Evolutionary conservation across 345 rosid genomes (phyloP), one percentile per base, ranked within the genome.

Genomic region (Pelargonium nanum): DNA sequence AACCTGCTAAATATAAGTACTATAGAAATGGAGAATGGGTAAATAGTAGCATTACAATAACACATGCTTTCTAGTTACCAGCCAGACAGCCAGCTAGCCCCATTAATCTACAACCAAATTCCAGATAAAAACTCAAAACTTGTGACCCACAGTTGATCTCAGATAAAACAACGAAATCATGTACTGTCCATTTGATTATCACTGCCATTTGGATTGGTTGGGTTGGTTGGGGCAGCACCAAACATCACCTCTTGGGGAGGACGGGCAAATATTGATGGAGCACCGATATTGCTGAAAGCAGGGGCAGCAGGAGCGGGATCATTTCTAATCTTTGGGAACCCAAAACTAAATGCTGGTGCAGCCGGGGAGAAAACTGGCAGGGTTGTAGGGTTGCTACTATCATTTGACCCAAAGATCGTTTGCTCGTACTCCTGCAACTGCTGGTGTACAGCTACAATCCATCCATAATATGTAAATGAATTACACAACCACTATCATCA

Each of bases 161-260:
- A 20, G 56, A 22, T 19, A 28, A 44, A 24, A 30, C 59, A 17
- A 58, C 60, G 19, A 44, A 65, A 55, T 76, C 71, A 92, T 57
- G 83, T 72, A 66, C 78, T 76, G 64, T 87, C 97, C 97, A 93
- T 93, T 20, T 80, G 51, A 69, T 79, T 61, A 66, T 93, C 97
- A n/a, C 80, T 69, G 19, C 82, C 78, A 58, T 61, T 79, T 22
- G 82, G 80, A 57, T 77, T 81, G 8, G 74, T 28, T 50, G 74
- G 59, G 62, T 70, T 75, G 25, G 59, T 53, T 21, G 51, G 80
- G 67, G 72, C 72, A 12, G 89, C 88, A 61, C 90, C 94, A 61
- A 93, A 89, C 55, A 83, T 85, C 69, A 87, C 89, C 68, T 74
- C 87, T 8, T 75, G 62, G 7, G 76, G 56, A 30, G 85, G 78